Evolutionary conservation across 2,329 filamentous ascomycete species (phyloP).

Genomic region (Aspergillus calidoustus): DNA sequence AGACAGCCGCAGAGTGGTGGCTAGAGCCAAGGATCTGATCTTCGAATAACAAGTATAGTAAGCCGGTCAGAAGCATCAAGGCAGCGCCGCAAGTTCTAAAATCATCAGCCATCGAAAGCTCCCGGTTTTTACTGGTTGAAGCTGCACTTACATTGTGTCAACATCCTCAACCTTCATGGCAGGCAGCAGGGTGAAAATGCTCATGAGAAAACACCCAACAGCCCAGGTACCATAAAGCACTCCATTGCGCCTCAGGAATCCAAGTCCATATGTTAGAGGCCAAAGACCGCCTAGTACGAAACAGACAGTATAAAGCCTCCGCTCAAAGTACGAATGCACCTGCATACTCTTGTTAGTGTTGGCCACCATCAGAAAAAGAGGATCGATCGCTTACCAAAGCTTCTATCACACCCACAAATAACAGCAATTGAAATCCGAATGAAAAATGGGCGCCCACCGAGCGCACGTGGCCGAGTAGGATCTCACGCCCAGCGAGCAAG

Average conservation of each 20-base stretch:
- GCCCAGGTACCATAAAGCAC: slow-evolving; percentile 73
- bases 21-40: slow-evolving; percentile 59
- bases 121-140: background rate
- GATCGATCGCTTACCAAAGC: slow-evolving; percentile 64
- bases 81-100: slow-evolving; percentile 72
- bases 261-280: slow-evolving; percentile 73
- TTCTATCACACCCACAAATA: slow-evolving; percentile 77
- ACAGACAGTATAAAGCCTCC: slow-evolving; percentile 81
- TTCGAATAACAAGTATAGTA: slow-evolving; percentile 81
- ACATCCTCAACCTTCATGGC: slow-evolving; percentile 84
- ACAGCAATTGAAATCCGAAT: slow-evolving; percentile 65
- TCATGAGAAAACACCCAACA: slow-evolving; percentile 79
- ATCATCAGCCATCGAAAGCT: background rate
- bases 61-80: slow-evolving; percentile 76
- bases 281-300: slow-evolving; percentile 78
- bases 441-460: slow-evolving; percentile 62
- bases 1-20: slow-evolving; percentile 33
- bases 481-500: slow-evolving; percentile 66
- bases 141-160: slow-evolving; percentile 69
- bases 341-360: slow-evolving; percentile 40
- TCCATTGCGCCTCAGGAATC: slow-evolving; percentile 71
- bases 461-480: slow-evolving; percentile 71
- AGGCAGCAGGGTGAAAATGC: slow-evolving; percentile 84
- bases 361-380: background rate
- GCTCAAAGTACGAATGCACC: slow-evolving; percentile 90